These are phyloP conservation scores for Alternaria sp. DNA, from an alignment of 2,329 filamentous ascomycete species.

Conservation along the genomic window DNA sequence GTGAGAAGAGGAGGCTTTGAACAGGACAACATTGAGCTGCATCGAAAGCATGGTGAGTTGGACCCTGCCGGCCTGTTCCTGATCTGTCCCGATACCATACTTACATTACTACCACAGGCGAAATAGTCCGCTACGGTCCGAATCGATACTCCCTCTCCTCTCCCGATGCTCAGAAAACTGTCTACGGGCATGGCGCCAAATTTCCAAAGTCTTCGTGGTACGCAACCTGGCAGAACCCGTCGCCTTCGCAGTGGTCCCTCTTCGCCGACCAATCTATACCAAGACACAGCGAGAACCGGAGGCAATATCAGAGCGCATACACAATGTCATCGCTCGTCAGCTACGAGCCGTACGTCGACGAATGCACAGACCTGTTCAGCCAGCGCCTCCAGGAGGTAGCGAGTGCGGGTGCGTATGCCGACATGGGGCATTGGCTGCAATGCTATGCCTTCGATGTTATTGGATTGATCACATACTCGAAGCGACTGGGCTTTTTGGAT, in stretches of 20 bases:
- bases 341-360: conserved; percentile 49
- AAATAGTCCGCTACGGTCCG: conserved; percentile 12
- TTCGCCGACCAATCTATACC: conserved; percentile 48
- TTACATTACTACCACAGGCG: conserved; percentile 2
- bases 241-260: conserved; percentile 39
- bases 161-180: conserved; percentile 15
- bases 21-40: conserved; percentile 17
- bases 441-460: conserved; percentile 52
- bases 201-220: conserved; percentile 31
- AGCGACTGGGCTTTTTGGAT: conserved; percentile 25
- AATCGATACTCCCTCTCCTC: conserved; percentile 15
- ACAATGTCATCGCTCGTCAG: conserved; percentile 37
- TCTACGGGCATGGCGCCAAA: conserved; percentile 27
- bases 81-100: background rate
- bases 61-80: background rate
- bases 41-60: conserved; percentile 13
- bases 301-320: conserved; percentile 28
- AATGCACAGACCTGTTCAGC: conserved; percentile 42
- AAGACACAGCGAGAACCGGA: conserved; percentile 46
- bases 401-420: conserved; percentile 13
- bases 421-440: conserved; percentile 40
- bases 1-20: conserved; percentile 9
- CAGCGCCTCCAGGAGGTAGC: conserved; percentile 37
- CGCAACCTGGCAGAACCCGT: conserved; percentile 15
- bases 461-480: conserved; percentile 30